Evolutionary conservation across 1,139 yeast genomes (phyloP), one percentile per base, ranked within the genome.

Genomic region (Neolecta irregularis): DNA sequence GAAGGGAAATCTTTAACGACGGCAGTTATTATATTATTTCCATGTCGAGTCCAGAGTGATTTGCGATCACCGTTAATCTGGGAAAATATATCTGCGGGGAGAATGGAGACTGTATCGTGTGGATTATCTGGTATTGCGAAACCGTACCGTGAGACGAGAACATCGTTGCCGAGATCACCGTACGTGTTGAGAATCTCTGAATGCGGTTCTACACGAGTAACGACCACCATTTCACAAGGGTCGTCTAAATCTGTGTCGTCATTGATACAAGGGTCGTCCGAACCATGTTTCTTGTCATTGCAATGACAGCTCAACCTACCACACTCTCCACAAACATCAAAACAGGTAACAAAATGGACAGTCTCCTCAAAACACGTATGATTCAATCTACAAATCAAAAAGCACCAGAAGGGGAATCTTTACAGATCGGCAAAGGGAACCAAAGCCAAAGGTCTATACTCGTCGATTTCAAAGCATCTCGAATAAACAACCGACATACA

Each of bases 371-470:
- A 20, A n/a, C n/a, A 65, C 26, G 68, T 58, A 51, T 81, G 94
- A 46, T 83, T 83, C 57, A 83, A 28, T 16, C 31, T 28, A 28
- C 20, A 28, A 28, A 6, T 28, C 11, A 20, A 13, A 16, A 6
- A 20, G 12, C 11, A 6, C 12, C 7, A 28, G 5, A 28, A 13
- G 5, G 13, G 12, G 6, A 28, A 2, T 8, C 19, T 13, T 11
- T 28, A 83, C 34, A 85, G 58, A 53, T 85, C 93, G 0, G 94
- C 95, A 11, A 85, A 85, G 0, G 95, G 94, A 21, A 83, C 93
- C 41, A 85, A 58, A 0, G 78, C 79, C 26, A 76, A 64, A 19
- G 74, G 78, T 47, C 75, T 79, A 51, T 57, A 81, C 33, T 63
- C 65, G 52, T 85, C 95, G 13, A 85, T 72, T 37, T 73, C 74